Conservation (phyloP, 2,329 filamentous ascomycete genomes). For the Rasamsonia emersonii region DNA sequence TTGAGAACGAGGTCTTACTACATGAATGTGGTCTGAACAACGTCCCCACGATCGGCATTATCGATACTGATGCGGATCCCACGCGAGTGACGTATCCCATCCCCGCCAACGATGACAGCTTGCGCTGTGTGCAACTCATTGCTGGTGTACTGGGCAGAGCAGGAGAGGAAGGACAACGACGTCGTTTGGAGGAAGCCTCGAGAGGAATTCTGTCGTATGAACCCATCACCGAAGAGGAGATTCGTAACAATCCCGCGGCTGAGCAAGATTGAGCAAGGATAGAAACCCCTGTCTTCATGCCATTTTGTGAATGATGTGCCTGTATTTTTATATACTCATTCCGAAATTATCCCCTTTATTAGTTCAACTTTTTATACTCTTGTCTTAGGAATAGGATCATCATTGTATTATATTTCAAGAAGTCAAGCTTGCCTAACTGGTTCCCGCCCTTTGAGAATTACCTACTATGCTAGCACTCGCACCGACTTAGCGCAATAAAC, state of each 20-base stretch:
- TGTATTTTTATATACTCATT: too few species aligned
- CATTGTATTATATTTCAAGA: too few species aligned
- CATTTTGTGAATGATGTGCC: too few species aligned
- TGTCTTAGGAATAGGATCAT: too few species aligned
- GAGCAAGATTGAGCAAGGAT: slow-evolving; percentile 5
- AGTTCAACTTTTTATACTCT: too few species aligned
- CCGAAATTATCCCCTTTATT: too few species aligned
- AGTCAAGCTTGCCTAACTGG: too few species aligned
- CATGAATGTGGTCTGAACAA: slow-evolving; percentile 84
- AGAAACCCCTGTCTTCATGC: too few species aligned
- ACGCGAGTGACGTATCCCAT: slow-evolving; percentile 95
- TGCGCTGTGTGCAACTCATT: slow-evolving; percentile 73
- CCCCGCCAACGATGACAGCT: slow-evolving; percentile 92
- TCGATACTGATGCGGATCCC: slow-evolving; percentile 88
- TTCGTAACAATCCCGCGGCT: slow-evolving; percentile 11
- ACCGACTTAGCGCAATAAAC: too few species aligned
- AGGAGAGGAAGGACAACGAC: slow-evolving; percentile 65
- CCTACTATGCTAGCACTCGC: too few species aligned
- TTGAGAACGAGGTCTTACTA: slow-evolving; percentile 84
- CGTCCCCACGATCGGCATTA: slow-evolving; percentile 87
- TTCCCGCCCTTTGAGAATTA: too few species aligned
- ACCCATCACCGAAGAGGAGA: slow-evolving; percentile 15
- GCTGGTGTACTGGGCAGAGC: slow-evolving; percentile 78
- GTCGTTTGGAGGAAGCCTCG: slow-evolving; percentile 55
- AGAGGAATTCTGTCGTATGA: slow-evolving; percentile 54